These are phyloP conservation scores for Geosiphon pyriformis DNA, from an alignment of 192 early-diverging fungal species.

Conservation along the genomic window DNA sequence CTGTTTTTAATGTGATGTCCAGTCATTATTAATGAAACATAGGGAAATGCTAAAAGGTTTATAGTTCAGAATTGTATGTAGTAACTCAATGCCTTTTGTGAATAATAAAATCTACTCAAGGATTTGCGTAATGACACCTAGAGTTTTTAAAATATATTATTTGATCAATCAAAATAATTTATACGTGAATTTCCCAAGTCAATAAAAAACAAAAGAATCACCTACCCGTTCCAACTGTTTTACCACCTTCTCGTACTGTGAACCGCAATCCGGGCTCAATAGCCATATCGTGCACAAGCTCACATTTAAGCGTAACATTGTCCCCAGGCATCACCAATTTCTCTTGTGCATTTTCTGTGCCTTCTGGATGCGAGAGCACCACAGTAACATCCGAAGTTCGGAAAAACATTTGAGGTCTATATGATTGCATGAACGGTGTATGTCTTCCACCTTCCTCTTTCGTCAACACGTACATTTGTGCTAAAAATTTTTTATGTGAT, in stretches of 20 bases:
- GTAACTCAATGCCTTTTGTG: too few species aligned
- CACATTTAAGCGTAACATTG: slow-evolving; percentile 85
- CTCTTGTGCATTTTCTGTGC: slow-evolving; percentile 80
- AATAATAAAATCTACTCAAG: too few species aligned
- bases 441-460: slow-evolving; percentile 99
- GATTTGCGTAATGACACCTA: slow-evolving; percentile 16
- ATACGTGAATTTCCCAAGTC: not conserved
- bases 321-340: slow-evolving; percentile 99
- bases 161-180: too few species aligned
- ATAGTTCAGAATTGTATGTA: too few species aligned
- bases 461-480: slow-evolving; percentile 91
- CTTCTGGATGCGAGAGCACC: slow-evolving; percentile 66
- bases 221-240: slow-evolving; percentile 91
- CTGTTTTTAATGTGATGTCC: too few species aligned
- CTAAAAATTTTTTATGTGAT: slow-evolving; percentile 90
- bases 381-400: slow-evolving; percentile 96
- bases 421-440: slow-evolving; percentile 96
- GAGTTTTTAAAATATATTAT: not conserved
- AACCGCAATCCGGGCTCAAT: slow-evolving; percentile 93
- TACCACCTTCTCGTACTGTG: slow-evolving; percentile 96
- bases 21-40: too few species aligned
- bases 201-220: slow-evolving; percentile 55
- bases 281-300: slow-evolving; percentile 76
- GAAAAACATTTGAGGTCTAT: slow-evolving; percentile 93
- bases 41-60: too few species aligned